Percentiles rank a stretch among this genome's conserved stretches.
Evolutionary conservation across 106 monocot genomes (phyloP).

Genomic region (Dendrobium officinale): DNA sequence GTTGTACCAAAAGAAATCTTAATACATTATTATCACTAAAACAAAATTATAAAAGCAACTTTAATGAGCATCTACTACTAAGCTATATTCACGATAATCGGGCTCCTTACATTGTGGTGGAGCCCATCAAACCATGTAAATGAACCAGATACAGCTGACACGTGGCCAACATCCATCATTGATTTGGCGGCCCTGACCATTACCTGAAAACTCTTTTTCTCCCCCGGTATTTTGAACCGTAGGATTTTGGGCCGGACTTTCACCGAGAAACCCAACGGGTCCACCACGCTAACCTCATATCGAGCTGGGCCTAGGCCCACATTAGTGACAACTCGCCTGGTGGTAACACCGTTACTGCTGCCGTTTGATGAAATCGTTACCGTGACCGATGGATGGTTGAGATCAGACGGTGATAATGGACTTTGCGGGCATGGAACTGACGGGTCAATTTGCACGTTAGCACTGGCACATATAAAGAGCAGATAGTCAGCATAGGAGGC

Average conservation of each 20-base stretch:
- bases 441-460: constrained; percentile 35
- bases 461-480: constrained; percentile 61
- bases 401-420: constrained; percentile 32
- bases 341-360: constrained; percentile 8
- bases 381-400: constrained; percentile 77
- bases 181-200: constrained; percentile 4
- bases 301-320: constrained; percentile 32
- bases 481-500: constrained; percentile 65
- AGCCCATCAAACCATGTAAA: constrained; percentile 61
- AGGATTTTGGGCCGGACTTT: constrained; percentile 34
- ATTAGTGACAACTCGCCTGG: constrained; percentile 60
- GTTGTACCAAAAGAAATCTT: no score
- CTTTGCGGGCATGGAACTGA: constrained; percentile 41
- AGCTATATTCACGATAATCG: constrained; percentile 43
- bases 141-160: constrained; percentile 39
- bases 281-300: constrained; percentile 33
- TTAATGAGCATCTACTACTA: neutral
- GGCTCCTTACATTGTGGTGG: constrained; percentile 51
- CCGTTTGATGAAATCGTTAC: constrained; percentile 28
- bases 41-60: no score
- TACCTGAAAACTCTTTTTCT: constrained; percentile 54
- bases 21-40: no score
- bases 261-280: constrained; percentile 44
- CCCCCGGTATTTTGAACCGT: constrained; percentile 25
- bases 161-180: neutral